Evolutionary conservation across 305 asterid genomes (phyloP), one percentile per base, ranked within the genome.

Genomic region (Petunia hybrid): DNA sequence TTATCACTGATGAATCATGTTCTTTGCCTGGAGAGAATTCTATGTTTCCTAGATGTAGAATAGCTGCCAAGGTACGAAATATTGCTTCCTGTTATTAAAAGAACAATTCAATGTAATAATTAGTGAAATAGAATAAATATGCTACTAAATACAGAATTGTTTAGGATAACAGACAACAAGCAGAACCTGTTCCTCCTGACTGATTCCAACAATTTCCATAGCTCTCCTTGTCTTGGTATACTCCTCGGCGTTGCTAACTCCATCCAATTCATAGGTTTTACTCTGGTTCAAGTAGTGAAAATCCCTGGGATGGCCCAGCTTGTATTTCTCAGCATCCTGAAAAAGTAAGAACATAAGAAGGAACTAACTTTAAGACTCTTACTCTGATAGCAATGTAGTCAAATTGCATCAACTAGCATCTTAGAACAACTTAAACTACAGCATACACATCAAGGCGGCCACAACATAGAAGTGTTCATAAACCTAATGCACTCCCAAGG

Each of bases 221-320:
- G 99, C 99, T 86, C 97, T 89, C 87, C 98, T 92, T 78, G 97
- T 96, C 88, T 89, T 96, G 77, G 86, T 73, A 86, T 94, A 96
- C 86, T 96, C 99, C 91, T 94, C 99, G 8, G 92, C 94, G 82
- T 88, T 94, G 89, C 95, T 94, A 71, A 96, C 90, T 74, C 99
- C 99, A 62, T 94, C 99, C 82, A 96, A 86, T 79, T 93, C 98
- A 83, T 90, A 96, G 79, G 88, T 82, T 73, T 88, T 92, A 84
- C 99, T 96, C 87, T 94, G 99, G 87, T 94, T 96, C 90, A 96
- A 88, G 91, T 96, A 96, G 87, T 94, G 98, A 85, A 92, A 96
- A 82, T 89, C 85, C 83, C 95, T 92, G 55, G 98, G 97, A 85
- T 94, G 98, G 76, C 95, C 94, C 82, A 96, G 88, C 82, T 90